Evolutionary conservation across 495 filamentous ascomycete species (phyloP).

Genomic region (Penicillium argentinense): DNA sequence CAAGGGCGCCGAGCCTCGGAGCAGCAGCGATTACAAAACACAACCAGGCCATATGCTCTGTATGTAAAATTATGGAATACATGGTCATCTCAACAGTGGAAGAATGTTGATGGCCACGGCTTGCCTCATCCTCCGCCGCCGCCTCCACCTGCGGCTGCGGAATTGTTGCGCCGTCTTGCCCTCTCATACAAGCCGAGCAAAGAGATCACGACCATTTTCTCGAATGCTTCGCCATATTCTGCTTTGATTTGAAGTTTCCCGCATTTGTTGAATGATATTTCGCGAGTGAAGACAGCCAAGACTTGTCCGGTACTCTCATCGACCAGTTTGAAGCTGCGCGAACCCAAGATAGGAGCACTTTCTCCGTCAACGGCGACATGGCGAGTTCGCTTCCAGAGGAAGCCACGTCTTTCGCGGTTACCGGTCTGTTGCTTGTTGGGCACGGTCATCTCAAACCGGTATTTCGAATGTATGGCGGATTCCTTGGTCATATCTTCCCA

Average conservation of each 20-base stretch:
- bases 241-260: constrained; percentile 24
- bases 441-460: constrained; percentile 21
- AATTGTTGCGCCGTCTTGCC: constrained; percentile 13
- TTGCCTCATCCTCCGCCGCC: constrained; percentile 10
- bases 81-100: no score
- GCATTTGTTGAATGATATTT: constrained; percentile 11
- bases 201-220: constrained; percentile 26
- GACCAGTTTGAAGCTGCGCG: constrained; percentile 24
- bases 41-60: no score
- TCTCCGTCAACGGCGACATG: constrained; percentile 12
- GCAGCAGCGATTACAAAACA: no score
- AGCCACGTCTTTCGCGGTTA: constrained; percentile 10
- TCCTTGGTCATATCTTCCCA: constrained; percentile 28
- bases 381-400: constrained; percentile 27
- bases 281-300: constrained; percentile 19
- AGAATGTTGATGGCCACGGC: neutral
- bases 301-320: constrained; percentile 16
- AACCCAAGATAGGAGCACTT: constrained; percentile 5
- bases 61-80: neutral
- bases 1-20: no score
- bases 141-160: constrained; percentile 10
- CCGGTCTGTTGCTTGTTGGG: neutral
- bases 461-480: constrained; percentile 9
- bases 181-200: constrained; percentile 21
- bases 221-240: constrained; percentile 23